Conservation (phyloP, 1,139 yeast genomes). For the Blastobotrys niveus region DNA sequence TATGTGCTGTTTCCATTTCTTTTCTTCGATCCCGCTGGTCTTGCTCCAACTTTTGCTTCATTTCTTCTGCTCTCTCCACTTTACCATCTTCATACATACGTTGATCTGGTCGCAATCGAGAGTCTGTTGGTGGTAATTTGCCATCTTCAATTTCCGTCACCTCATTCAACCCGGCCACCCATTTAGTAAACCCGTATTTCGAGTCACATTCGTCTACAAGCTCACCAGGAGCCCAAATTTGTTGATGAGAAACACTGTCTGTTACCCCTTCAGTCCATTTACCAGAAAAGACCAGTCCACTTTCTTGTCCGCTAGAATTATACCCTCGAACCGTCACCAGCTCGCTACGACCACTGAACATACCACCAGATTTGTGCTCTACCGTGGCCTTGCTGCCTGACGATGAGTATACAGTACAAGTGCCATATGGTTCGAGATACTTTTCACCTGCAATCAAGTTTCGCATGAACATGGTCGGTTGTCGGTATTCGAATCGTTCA, state of each 20-base stretch:
- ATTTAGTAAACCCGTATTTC: slow-evolving; percentile 81
- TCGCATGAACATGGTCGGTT: slow-evolving; percentile 76
- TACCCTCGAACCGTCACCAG: slow-evolving; percentile 56
- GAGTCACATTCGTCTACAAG: slow-evolving; percentile 53
- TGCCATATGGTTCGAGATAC: slow-evolving; percentile 81
- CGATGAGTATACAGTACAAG: slow-evolving; percentile 61
- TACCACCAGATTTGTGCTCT: slow-evolving; percentile 55
- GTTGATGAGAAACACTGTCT: slow-evolving; percentile 1
- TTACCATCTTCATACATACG: slow-evolving; percentile 63
- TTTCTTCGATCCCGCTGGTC: slow-evolving; percentile 73
- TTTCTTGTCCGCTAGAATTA: slow-evolving; percentile 34
- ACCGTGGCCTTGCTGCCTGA: slow-evolving; percentile 63
- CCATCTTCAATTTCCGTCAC: slow-evolving; percentile 64
- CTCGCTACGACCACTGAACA: slow-evolving; percentile 87
- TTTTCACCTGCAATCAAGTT: slow-evolving; percentile 93
- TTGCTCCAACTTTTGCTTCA: slow-evolving; percentile 68
- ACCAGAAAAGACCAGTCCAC: slow-evolving; percentile 47
- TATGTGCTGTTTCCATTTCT: slow-evolving; percentile 44
- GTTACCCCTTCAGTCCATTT: slow-evolving; percentile 60
- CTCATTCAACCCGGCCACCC: slow-evolving; percentile 75
- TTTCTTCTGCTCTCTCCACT: slow-evolving; percentile 60
- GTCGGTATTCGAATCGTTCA: slow-evolving; percentile 70
- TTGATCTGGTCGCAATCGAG: slow-evolving; percentile 85
- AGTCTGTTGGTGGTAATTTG: slow-evolving; percentile 74
- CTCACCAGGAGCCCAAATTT: slow-evolving; percentile 57